Evolutionary conservation across 441 rosid genomes (phyloP), one percentile per base, ranked within the genome.

Genomic region (Metrosideros polymorpha): DNA sequence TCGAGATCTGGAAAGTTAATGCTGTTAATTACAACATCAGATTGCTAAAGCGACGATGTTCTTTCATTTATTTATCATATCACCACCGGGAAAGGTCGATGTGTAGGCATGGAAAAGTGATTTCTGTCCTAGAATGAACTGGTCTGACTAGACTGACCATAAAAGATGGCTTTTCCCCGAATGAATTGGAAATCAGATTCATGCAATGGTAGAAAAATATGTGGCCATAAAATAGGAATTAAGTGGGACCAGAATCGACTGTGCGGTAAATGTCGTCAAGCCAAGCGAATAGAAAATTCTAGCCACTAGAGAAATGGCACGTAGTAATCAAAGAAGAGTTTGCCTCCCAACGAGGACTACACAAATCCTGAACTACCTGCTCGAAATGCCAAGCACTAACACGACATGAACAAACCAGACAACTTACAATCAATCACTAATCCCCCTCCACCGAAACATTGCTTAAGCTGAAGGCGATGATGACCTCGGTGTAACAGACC

Each of bases 401-500:
- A 27, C n/a, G 10, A n/a, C 3, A 71, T 39, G 9, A 4, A 71
- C 47, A 71, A 71, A 10, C 79, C 79, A 24, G 5, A 71, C 47
- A 0, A 39, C 47, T 12, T 3, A 39, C 79, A 6, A 71, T 17
- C 79, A 39, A 39, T 43, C 79, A 71, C 79, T 39, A 35, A 39
- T 71, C n/a, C 49, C n/a, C 47, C 2, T 71, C n/a, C n/a, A 12
- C n/a, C 5, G 47, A 42, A 39, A 39, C 79, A 71, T 24, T 27
- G 63, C 55, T 89, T 84, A 91, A 9, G 82, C 71, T 17, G 91
- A 90, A 7, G 89, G 88, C 39, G 94, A 90, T n/a, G 85, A 53
- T 19, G 94, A 92, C 47, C 87, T 85, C 4, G 96, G 94, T 83
- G 91, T 92, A 39, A 77, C 91, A 30, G 98, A 94, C 87, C 98